phyloP scores from a whole-genome alignment of 805 yeast species.

The Gaillardinia entomophila region DNA sequence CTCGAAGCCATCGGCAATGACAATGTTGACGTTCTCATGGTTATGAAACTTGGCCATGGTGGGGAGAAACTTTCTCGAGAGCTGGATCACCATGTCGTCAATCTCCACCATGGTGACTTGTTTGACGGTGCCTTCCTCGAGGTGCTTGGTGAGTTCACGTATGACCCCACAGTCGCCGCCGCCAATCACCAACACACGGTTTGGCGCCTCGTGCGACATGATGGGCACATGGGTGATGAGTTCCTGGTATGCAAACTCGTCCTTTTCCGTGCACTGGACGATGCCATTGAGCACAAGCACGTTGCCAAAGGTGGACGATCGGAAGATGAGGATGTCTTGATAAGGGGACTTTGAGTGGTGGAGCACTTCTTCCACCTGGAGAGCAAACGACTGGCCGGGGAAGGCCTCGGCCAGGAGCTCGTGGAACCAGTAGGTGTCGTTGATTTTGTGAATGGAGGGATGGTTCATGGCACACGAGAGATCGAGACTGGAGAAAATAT shows the following conservation, averaged over 20 bases:
- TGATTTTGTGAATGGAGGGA: conserved; percentile 18
- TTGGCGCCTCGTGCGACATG: conserved; percentile 70
- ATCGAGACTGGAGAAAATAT: too few relatives aligned
- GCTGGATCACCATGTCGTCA: conserved; percentile 73
- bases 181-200: conserved; percentile 78
- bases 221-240: conserved; percentile 82
- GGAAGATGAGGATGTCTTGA: conserved; percentile 80
- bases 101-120: conserved; percentile 79
- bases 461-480: conserved; percentile 15
- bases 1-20: conserved; percentile 80
- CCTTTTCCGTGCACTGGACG: conserved; percentile 86
- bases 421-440: conserved; percentile 61
- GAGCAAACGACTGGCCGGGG: conserved; percentile 82
- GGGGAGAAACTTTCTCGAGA: conserved; percentile 69
- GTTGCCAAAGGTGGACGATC: conserved; percentile 73
- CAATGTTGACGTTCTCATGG: conserved; percentile 61
- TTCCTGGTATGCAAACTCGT: conserved; percentile 92
- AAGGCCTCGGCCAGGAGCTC: conserved; percentile 66
- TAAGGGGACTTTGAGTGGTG: conserved; percentile 62
- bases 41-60: conserved; percentile 62
- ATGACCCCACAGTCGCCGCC: conserved; percentile 97
- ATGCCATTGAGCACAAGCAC: conserved; percentile 87
- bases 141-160: conserved; percentile 78
- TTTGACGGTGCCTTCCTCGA: conserved; percentile 45
- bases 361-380: conserved; percentile 59